Base-by-base conservation (phyloP, 495 filamentous ascomycete species). In the Aspergillus avenaceus region DNA sequence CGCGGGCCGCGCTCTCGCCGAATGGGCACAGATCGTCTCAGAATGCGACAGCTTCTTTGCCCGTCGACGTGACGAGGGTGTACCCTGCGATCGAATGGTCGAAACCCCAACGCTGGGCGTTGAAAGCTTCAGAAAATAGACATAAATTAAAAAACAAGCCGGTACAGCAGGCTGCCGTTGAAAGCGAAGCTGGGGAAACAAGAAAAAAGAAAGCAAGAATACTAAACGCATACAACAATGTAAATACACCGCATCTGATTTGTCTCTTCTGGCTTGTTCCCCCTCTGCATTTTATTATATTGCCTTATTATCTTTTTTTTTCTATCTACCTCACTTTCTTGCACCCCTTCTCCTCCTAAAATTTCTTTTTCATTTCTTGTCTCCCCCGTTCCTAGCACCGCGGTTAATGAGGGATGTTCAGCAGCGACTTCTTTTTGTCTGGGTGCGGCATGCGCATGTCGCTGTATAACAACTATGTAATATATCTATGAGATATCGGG, bases 1-100 rank as follows among this genome's bases (percentile, higher is more conserved):
- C 66, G 75, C 83, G 6, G 93, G 93, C 2, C 81, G 92, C 38
- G 90, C 93, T 1, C 76, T 98, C 43, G 91, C 92, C 1, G 93
- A 98, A 66, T 98, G 93, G 93, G 74, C 82, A 12, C 68, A 88
- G 18, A 80, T 97, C 28, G 84, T 97, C 7, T 76, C 77, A 21
- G 93, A 98, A 65, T 91, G 85, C 69, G 91, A 97, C 62, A 89
- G 84, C 60, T 98, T 98, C 67, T 88, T 92, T 40, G 88, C 96
- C 24, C 78, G 92, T 23, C 79, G 93, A 49, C 86, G 84, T 52
- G 84, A 83, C 31, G 93, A 98, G 66, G 93, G 93, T 40, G 86
- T 95, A 12, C 82, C 88, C 8, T 71, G 69, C 6, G 77, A 92
- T 58, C 79, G 73, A 41, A 75, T 84, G 53, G 87, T 98, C 37